These are phyloP conservation scores for Epichloe festucae DNA, from an alignment of 2,329 filamentous ascomycete genomes.

Conservation along the genomic window DNA sequence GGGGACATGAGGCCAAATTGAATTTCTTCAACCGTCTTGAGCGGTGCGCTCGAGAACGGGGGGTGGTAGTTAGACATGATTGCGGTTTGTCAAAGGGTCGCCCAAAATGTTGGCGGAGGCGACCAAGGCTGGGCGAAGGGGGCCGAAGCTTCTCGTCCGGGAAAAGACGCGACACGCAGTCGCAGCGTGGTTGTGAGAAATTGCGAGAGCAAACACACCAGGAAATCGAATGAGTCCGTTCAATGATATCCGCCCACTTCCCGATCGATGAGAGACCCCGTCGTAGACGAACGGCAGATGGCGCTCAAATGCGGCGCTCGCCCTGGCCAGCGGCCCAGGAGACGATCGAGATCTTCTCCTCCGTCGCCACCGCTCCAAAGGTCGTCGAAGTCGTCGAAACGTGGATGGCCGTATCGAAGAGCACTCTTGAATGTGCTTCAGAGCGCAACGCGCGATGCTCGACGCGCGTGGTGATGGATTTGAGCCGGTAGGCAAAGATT, in stretches of 20 bases:
- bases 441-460: constrained; percentile 30
- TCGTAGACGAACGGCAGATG: constrained; percentile 24
- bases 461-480: constrained; percentile 40
- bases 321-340: constrained; percentile 34
- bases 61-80: constrained; percentile 90
- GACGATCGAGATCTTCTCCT: constrained; percentile 31
- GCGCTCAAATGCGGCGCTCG: constrained; percentile 29
- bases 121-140: constrained; percentile 9
- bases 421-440: constrained; percentile 14
- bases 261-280: constrained; percentile 20
- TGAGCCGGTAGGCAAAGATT: constrained; percentile 23
- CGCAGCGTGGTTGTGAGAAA: background rate
- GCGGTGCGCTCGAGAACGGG: constrained; percentile 80
- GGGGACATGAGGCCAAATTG: constrained; percentile 97
- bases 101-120: background rate
- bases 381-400: constrained; percentile 23
- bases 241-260: constrained; percentile 13
- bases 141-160: background rate
- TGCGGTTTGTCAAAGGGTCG: constrained; percentile 15
- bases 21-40: constrained; percentile 97
- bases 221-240: constrained; percentile 10
- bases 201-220: constrained; percentile 9
- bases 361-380: constrained; percentile 31
- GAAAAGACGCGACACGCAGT: constrained; percentile 9
- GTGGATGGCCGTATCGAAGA: constrained; percentile 22